Conservation (phyloP, 495 filamentous ascomycete genomes). For the Penicillium simplicissimum region DNA sequence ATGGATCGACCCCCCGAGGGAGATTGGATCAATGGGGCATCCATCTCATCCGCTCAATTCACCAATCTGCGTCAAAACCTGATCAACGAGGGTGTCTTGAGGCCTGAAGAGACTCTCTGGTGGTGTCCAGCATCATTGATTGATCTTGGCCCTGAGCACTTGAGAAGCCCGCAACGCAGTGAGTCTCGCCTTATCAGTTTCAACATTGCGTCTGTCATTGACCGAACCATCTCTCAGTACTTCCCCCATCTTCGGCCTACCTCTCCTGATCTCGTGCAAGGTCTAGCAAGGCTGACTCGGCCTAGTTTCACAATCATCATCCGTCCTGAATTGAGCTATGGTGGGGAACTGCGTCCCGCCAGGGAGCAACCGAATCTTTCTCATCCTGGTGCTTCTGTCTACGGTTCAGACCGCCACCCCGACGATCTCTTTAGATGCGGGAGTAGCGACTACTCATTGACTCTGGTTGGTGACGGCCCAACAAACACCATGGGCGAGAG, state of each 20-base stretch:
- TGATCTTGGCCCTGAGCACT: not conserved
- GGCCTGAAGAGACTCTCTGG: slow-evolving; percentile 4
- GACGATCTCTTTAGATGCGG: not conserved
- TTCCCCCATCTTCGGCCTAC: not conserved
- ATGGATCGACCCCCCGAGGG: not conserved
- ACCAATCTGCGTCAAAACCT: not conserved
- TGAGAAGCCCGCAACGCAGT: not conserved
- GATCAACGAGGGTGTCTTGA: not conserved
- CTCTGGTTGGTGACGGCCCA: not conserved
- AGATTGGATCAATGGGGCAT: slow-evolving; percentile 13
- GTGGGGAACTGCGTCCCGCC: not conserved
- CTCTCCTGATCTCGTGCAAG: not conserved
- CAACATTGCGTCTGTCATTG: not conserved
- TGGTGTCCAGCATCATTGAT: not conserved
- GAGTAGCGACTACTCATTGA: not conserved
- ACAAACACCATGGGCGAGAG: not conserved
- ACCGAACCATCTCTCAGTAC: not conserved
- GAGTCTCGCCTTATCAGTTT: slow-evolving; percentile 8
- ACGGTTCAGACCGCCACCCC: not conserved
- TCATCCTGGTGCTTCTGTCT: not conserved
- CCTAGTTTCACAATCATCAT: slow-evolving; percentile 17
- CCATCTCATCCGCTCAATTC: slow-evolving; percentile 1
- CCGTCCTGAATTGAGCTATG: not conserved
- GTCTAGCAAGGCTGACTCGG: not conserved
- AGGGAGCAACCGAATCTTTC: not conserved